Conservation (phyloP, 139 green algal species). For the Tetradesmus lagerheimii region DNA sequence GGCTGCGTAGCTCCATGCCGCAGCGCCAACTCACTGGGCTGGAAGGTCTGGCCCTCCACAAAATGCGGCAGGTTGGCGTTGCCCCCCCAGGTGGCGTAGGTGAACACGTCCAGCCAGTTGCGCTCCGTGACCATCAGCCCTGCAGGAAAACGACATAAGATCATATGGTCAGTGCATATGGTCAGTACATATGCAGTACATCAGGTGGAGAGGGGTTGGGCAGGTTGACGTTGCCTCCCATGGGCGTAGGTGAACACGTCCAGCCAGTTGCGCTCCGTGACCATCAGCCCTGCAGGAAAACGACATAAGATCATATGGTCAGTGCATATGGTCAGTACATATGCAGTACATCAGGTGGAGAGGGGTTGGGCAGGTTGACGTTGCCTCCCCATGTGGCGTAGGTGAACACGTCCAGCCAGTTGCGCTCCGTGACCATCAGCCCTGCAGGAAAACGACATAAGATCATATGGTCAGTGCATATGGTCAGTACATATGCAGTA, state of each 20-base stretch:
- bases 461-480: too few species aligned
- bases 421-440: conserved; percentile 93
- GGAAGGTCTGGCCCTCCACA: conserved; percentile 78
- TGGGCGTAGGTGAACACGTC: conserved; percentile 94
- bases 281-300: conserved; percentile 85
- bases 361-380: conserved; percentile 85
- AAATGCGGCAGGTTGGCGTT: conserved; percentile 84
- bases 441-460: conserved; percentile 58
- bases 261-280: conserved; percentile 95
- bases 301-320: background rate
- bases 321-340: too few species aligned
- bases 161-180: too few species aligned
- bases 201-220: too few species aligned
- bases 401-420: conserved; percentile 97
- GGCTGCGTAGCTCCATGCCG: conserved; percentile 86
- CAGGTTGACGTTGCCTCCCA: conserved; percentile 85
- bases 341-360: too few species aligned
- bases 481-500: too few species aligned
- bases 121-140: conserved; percentile 94
- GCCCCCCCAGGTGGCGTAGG: conserved; percentile 89
- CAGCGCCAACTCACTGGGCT: conserved; percentile 67
- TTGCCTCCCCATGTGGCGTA: conserved; percentile 90
- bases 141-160: conserved; percentile 12
- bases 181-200: too few species aligned
- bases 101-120: conserved; percentile 98